These are phyloP conservation scores for Lactifluus pinguis DNA, from an alignment of 768 basidiomycete genomes.

Conservation along the genomic window DNA sequence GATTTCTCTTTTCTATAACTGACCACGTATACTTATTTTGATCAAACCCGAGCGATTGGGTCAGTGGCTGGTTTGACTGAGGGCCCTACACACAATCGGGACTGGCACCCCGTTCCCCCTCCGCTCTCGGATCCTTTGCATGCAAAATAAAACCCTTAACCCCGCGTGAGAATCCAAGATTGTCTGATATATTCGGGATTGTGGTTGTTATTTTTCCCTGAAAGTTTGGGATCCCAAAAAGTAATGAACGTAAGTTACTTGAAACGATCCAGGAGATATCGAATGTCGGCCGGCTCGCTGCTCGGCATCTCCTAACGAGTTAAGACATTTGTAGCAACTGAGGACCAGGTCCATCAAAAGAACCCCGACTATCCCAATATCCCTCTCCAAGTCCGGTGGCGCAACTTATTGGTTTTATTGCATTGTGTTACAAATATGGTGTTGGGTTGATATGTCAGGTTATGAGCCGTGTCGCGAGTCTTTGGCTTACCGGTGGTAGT, in stretches of 20 bases:
- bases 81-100: background rate
- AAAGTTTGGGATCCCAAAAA: background rate
- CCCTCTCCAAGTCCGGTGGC: background rate
- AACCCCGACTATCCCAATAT: background rate
- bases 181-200: too few species aligned
- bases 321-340: background rate
- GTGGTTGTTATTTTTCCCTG: background rate
- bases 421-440: background rate
- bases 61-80: background rate
- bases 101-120: background rate
- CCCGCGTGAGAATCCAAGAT: background rate
- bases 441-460: background rate
- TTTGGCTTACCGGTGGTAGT: background rate
- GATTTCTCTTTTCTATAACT: background rate
- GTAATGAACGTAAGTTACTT: too few species aligned
- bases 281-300: background rate
- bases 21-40: background rate
- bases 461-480: background rate
- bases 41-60: conserved; percentile 7
- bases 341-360: background rate
- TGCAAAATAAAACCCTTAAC: background rate
- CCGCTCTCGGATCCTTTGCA: background rate
- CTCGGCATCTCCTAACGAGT: background rate
- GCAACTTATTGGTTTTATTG: background rate
- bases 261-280: background rate